Base-by-base conservation (phyloP, 1,284 basidiomycete species). In the Schizopora paradoxa region DNA sequence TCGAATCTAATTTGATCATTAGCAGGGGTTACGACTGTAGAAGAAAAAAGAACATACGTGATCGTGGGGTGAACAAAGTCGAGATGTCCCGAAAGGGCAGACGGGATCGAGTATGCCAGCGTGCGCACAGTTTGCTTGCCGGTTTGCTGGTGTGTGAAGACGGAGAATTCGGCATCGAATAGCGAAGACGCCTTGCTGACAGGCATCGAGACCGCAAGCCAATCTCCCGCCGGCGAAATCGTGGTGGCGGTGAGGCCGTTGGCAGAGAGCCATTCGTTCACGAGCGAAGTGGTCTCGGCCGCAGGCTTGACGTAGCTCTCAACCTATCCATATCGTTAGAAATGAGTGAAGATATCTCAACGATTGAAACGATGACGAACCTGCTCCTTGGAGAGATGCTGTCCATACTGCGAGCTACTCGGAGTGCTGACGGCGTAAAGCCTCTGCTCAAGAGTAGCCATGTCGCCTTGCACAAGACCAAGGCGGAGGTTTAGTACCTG, bases 21-120 rank as follows among this genome's bases (percentile, higher is more conserved):
- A 18, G 3, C 14, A 16, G 6, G 23, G 11, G 38, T 4, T n/a
- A 5, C 6, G 29, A 40, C 5, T 26, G 21, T 6, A 10, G 16
- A 21, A n/a, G 6, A 18, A 19, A 25, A 19, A 8, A 19, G 8
- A 29, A 54, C 58, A 16, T 51, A 66, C 61, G 60, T 54, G 48
- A 61, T 45, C 6, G 68, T 70, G 2, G 70, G 70, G 47, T 70
- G 67, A 10, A 73, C 58, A 13, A 70, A 58, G 13, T 66, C 60
- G 28, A 73, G 55, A 47, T 69, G 66, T 8, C 58, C 59, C 37
- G 62, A 45, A 4, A 72, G 58, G 35, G 62, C 60, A 0, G 56
- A 51, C 1, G 70, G 70, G 32, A 73, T 58, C 4, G 69, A 70
- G 59, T 71, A 72, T 2, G 63, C 57, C 16, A 71, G 60, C 1